Evolutionary conservation across 179 eudicot species (phyloP).

Genomic region (Sideroxylon spinosum): DNA sequence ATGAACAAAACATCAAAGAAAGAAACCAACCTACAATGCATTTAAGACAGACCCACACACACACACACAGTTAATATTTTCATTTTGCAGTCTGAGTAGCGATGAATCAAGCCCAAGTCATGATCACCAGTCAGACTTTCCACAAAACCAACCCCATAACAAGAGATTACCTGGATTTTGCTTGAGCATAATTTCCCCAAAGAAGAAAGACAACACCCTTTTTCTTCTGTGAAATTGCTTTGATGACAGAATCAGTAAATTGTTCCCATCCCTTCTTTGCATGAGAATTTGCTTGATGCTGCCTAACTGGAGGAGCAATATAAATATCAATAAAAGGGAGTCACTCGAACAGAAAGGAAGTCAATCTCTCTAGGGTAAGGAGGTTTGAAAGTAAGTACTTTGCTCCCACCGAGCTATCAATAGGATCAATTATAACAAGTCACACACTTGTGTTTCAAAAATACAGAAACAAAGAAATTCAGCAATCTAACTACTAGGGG

Average conservation of each 20-base stretch:
- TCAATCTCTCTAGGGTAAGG: not conserved
- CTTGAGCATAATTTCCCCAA: conserved; percentile 98
- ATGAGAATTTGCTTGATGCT: conserved; percentile 88
- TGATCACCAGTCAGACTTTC: not conserved
- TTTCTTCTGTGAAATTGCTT: conserved; percentile 66
- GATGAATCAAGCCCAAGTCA: not conserved
- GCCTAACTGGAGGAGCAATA: conserved; percentile 50
- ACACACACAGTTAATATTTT: not conserved
- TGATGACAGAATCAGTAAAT: conserved; percentile 85
- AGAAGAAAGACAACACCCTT: conserved; percentile 79
- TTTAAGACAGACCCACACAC: not conserved
- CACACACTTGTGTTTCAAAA: no score
- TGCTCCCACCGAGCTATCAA: no score
- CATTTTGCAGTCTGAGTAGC: not conserved
- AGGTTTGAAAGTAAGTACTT: not conserved
- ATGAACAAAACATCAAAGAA: not conserved
- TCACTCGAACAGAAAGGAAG: not conserved
- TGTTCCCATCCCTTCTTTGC: conserved; percentile 98
- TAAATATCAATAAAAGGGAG: not conserved
- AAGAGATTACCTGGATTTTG: conserved; percentile 54
- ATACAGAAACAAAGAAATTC: no score
- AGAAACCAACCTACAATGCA: not conserved
- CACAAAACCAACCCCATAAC: not conserved
- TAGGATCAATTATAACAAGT: no score
- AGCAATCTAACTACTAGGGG: no score